Evolutionary conservation across 2,329 filamentous ascomycete genomes (phyloP).

Genomic region (Colletotrichum sp.): DNA sequence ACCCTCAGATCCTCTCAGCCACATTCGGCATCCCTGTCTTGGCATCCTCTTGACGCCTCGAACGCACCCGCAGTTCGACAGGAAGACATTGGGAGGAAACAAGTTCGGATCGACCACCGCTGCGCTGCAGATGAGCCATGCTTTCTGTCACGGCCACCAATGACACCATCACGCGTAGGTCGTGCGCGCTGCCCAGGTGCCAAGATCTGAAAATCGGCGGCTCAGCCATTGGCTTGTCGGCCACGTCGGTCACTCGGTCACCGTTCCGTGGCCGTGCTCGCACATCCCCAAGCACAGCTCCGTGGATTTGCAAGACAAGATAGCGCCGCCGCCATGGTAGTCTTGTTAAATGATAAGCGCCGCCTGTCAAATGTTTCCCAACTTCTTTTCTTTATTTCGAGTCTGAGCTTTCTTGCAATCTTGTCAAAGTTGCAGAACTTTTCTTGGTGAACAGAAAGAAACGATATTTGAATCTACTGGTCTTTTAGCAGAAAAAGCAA

Average conservation of each 20-base stretch:
- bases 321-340: neutral
- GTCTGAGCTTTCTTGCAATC: neutral
- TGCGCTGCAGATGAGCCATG: neutral
- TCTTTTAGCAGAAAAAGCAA: neutral
- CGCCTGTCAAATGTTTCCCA: neutral
- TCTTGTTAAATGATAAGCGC: slow-evolving; percentile 6
- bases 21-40: neutral
- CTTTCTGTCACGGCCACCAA: neutral
- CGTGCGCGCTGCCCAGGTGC: neutral
- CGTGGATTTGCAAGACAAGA: neutral
- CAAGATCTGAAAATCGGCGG: slow-evolving; percentile 17
- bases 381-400: neutral
- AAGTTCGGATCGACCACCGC: neutral
- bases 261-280: slow-evolving; percentile 11
- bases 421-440: neutral
- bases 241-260: slow-evolving; percentile 16
- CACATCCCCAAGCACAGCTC: slow-evolving; percentile 21
- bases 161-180: neutral
- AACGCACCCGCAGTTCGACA: neutral
- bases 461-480: neutral
- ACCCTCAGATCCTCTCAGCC: neutral
- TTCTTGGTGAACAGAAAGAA: neutral
- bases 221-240: slow-evolving; percentile 11
- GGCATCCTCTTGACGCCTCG: neutral
- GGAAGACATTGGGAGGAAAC: neutral